Percentiles rank a stretch among this genome's conserved stretches.
These are phyloP conservation scores for Daphne laureola DNA, from an alignment of 441 rosid genomes.

Conservation along the genomic window DNA sequence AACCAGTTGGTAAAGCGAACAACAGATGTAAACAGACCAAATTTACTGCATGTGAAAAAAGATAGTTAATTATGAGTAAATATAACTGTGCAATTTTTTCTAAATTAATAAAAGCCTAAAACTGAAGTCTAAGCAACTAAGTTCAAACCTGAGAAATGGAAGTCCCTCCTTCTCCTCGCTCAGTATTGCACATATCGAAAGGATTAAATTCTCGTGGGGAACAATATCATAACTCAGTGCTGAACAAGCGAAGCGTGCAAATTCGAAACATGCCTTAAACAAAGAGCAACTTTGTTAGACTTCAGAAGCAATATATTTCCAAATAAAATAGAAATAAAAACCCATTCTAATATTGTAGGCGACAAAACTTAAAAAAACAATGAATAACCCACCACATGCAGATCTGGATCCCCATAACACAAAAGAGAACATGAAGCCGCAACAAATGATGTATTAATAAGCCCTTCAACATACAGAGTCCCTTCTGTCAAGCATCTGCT, in stretches of 20 bases:
- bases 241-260: slow-evolving; percentile 66
- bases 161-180: slow-evolving; percentile 63
- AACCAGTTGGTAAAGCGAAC: background rate
- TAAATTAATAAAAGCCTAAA: background rate
- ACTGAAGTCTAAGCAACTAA: slow-evolving; percentile 5
- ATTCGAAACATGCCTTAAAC: slow-evolving; percentile 94
- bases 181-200: slow-evolving; percentile 65
- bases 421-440: slow-evolving; percentile 69
- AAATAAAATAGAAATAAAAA: slow-evolving; percentile 17
- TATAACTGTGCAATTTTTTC: background rate
- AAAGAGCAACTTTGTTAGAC: slow-evolving; percentile 43
- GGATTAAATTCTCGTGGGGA: slow-evolving; percentile 69
- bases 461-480: slow-evolving; percentile 85
- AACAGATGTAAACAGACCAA: background rate
- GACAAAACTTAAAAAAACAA: slow-evolving; percentile 5
- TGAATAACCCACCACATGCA: slow-evolving; percentile 76
- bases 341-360: slow-evolving; percentile 14
- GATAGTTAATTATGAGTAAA: background rate
- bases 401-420: slow-evolving; percentile 71
- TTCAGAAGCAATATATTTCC: slow-evolving; percentile 19
- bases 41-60: background rate
- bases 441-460: slow-evolving; percentile 56
- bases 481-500: slow-evolving; percentile 90
- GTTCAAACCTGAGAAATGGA: slow-evolving; percentile 67
- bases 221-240: slow-evolving; percentile 55